These are phyloP conservation scores for Coffea canephora DNA, from an alignment of 257 asterid species.

Conservation along the genomic window DNA sequence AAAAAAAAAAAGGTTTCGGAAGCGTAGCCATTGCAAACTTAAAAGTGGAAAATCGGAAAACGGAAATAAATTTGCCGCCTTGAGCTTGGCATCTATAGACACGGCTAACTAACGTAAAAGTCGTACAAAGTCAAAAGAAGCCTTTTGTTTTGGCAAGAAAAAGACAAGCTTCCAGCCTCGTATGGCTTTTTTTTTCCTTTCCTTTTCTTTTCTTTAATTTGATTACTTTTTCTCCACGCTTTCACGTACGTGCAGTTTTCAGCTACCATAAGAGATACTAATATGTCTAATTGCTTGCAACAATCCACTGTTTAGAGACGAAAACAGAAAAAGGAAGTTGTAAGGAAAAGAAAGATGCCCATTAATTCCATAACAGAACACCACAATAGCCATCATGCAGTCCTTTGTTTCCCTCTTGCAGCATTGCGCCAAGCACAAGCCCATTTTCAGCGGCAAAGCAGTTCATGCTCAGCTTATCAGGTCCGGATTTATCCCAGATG, in stretches of 20 bases:
- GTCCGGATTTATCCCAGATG: conserved; percentile 41
- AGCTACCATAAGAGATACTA: not conserved
- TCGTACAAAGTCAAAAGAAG: not conserved
- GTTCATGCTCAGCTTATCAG: conserved; percentile 55
- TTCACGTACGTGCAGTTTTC: not conserved
- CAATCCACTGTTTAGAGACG: not conserved
- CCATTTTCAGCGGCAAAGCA: conserved; percentile 48
- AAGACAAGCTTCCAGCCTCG: not conserved
- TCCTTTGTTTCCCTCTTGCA: conserved; percentile 49
- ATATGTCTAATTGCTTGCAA: not conserved
- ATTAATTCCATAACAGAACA: not conserved
- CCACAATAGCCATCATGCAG: conserved; percentile 8
- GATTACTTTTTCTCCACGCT: not conserved
- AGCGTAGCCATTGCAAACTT: too few relatives aligned
- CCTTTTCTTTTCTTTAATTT: not conserved
- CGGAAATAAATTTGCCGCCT: too few relatives aligned
- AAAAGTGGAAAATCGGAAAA: too few relatives aligned
- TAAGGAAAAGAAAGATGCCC: conserved; percentile 7
- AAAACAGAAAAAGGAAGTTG: not conserved
- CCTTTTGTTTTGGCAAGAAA: too few relatives aligned
- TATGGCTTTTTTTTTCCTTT: too few relatives aligned
- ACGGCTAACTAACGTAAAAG: not conserved
- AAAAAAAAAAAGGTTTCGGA: too few relatives aligned
- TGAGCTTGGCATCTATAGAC: too few relatives aligned
- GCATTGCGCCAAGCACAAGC: conserved; percentile 36